Base-by-base conservation (phyloP, 305 asterid species). In the Rubia occidens region DNA sequence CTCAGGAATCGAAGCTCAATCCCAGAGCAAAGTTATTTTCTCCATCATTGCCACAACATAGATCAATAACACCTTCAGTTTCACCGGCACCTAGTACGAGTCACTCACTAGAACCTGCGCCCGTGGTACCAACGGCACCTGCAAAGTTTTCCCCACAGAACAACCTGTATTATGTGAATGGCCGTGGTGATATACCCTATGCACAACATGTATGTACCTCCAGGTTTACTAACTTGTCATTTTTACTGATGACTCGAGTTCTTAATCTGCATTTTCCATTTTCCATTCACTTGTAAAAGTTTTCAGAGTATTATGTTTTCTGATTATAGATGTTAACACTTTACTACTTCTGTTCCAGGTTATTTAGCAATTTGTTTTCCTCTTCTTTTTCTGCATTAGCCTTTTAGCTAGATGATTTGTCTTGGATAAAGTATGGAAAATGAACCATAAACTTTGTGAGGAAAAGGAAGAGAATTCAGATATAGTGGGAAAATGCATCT, bases 1-100 rank as follows among this genome's bases (percentile, higher is more conserved):
- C 69, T 59, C 62, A 88, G 97, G 94, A 85, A 72, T 88, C 86
- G 69, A 90, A 88, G 84, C 95, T 90, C 84, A 90, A 90, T 78
- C 97, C 97, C 35, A 85, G 81, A 79, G 97, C 95, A 66, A 88
- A 86, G 81, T 71, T 82, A 60, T 90, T 88, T 78, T 83, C 85
- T 74, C 95, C 97, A 47, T 87, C 93, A 5, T 13, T 70, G 77
- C 45, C 71, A 72, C 84, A 76, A 51, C 86, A 79, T 61, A 82
- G 80, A 78, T 69, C 84, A 2, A 85, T 69, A 64, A 81, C 86
- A 26, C 84, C 93, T 74, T 79, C 84, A 35, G 69, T 84, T 69
- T 78, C 85, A 74, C 77, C 82, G 15, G 78, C 78, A 71, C 78
- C 80, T 13, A 79, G 67, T 79, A 79, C 79, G 79, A 67, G 81